A percentile compares a stretch with the other conserved stretches of the same genome.
These are phyloP conservation scores for Omphalotus guepiniiformis DNA, from an alignment of 768 basidiomycete species.

Conservation along the genomic window DNA sequence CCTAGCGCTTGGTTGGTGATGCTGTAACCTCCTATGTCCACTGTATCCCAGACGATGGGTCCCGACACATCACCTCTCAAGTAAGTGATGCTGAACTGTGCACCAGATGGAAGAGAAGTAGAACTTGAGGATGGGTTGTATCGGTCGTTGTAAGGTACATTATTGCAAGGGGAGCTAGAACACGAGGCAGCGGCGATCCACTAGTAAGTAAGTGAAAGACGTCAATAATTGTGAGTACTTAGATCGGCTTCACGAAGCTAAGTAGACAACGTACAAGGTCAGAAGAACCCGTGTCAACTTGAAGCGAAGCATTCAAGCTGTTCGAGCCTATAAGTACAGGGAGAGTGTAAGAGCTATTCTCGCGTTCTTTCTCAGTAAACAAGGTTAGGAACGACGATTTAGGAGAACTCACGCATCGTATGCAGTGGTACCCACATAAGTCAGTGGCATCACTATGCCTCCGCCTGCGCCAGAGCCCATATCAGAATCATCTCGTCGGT, in stretches of 20 bases:
- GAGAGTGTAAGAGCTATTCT: constrained; percentile 63
- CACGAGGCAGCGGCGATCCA: constrained; percentile 75
- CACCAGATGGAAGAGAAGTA: constrained; percentile 37
- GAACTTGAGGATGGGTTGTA: constrained; percentile 47
- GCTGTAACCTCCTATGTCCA: constrained; percentile 59
- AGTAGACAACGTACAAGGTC: constrained; percentile 50
- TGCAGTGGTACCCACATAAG: constrained; percentile 48
- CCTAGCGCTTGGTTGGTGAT: constrained; percentile 70
- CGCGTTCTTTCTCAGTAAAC: constrained; percentile 3
- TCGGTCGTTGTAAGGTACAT: constrained; percentile 34
- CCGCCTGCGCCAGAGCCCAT: constrained; percentile 40
- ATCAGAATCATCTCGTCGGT: constrained; percentile 3
- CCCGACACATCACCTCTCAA: constrained; percentile 56
- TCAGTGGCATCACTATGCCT: constrained; percentile 56
- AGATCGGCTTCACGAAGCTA: constrained; percentile 2
- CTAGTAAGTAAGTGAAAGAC: constrained; percentile 35
- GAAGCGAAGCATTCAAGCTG: constrained; percentile 52
- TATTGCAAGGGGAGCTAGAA: constrained; percentile 45
- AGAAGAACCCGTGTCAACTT: constrained; percentile 80
- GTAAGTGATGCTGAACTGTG: constrained; percentile 50
- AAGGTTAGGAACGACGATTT: not conserved
- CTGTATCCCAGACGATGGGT: constrained; percentile 65
- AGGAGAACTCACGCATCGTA: constrained; percentile 54
- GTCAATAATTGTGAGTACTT: too few species aligned
- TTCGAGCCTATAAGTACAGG: constrained; percentile 48